A percentile compares a stretch with the other conserved stretches of the same genome.
These are phyloP conservation scores for Lactarius pseudohatsudake DNA, from an alignment of 768 basidiomycete genomes.

Conservation along the genomic window DNA sequence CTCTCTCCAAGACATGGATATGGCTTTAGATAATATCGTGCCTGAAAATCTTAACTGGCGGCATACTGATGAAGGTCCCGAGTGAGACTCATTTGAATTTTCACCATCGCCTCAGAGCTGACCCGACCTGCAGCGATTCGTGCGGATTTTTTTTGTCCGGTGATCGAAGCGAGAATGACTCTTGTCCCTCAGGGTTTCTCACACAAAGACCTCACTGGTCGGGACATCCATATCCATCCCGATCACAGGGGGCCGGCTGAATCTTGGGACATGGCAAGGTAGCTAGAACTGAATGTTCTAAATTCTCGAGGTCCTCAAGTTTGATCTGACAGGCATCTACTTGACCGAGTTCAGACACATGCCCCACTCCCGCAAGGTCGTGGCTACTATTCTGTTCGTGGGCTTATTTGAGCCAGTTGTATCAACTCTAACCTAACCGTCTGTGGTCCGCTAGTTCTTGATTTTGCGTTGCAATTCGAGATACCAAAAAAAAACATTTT, in stretches of 20 bases:
- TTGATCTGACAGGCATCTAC: constrained; percentile 63
- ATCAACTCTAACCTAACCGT: not conserved
- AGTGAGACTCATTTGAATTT: constrained; percentile 49
- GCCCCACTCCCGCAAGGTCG: constrained; percentile 64
- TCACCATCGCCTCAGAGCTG: not conserved
- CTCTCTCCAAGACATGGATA: constrained; percentile 75
- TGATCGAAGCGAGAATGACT: constrained; percentile 6
- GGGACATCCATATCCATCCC: constrained; percentile 83
- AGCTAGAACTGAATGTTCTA: constrained; percentile 13
- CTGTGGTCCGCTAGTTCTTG: constrained; percentile 10
- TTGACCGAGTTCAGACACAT: constrained; percentile 79
- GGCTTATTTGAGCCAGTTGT: not conserved
- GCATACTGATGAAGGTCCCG: constrained; percentile 90
- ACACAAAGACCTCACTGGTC: constrained; percentile 85
- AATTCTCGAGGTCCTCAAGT: not conserved
- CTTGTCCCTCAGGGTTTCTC: constrained; percentile 62
- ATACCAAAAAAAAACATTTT: not conserved
- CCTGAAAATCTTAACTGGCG: constrained; percentile 80
- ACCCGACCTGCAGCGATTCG: constrained; percentile 19
- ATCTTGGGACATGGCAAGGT: constrained; percentile 95
- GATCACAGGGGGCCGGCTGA: constrained; percentile 74
- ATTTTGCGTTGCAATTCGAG: not conserved
- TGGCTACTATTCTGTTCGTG: constrained; percentile 78
- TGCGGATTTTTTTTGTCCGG: constrained; percentile 1
- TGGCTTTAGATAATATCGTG: constrained; percentile 87